Evolutionary conservation across 78 protist species (phyloP).

Genomic region (Dictyostelium brefeldianum): DNA sequence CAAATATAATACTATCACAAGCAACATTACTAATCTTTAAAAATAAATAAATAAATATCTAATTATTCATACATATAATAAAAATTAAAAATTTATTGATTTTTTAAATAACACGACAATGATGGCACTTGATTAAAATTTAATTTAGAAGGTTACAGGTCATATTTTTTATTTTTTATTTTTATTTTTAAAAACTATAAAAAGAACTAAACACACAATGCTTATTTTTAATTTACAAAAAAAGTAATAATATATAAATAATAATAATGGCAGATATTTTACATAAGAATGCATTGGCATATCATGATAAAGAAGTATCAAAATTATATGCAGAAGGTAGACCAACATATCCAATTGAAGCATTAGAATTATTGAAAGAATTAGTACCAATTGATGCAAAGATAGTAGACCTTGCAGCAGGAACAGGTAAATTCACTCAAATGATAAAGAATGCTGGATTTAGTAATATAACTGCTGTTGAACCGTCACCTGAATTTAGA

Average conservation of each 20-base stretch:
- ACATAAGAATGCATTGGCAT: constrained; percentile 54
- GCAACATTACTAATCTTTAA: no score
- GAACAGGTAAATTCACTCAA: constrained; percentile 63
- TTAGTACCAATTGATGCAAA: constrained; percentile 1
- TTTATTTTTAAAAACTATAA: no score
- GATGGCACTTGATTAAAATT: no score
- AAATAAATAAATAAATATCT: no score
- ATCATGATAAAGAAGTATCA: constrained; percentile 51
- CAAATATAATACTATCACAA: no score
- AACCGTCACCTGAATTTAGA: constrained; percentile 63
- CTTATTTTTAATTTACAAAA: no score
- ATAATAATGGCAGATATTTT: constrained; percentile 1
- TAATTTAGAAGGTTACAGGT: no score
- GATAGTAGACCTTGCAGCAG: constrained; percentile 52
- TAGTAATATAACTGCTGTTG: constrained; percentile 20
- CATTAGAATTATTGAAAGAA: background rate
- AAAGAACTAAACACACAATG: no score
- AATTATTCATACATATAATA: no score
- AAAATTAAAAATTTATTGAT: no score
- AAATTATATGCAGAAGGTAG: constrained; percentile 23
- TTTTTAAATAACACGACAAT: no score
- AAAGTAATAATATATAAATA: background rate
- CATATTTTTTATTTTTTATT: no score
- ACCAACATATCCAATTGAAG: constrained; percentile 45
- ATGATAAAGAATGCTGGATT: constrained; percentile 5